Evolutionary conservation across 352 stramenopile genomes (phyloP), one percentile per base, ranked within the genome.

Genomic region (Blastocystis sp.): DNA sequence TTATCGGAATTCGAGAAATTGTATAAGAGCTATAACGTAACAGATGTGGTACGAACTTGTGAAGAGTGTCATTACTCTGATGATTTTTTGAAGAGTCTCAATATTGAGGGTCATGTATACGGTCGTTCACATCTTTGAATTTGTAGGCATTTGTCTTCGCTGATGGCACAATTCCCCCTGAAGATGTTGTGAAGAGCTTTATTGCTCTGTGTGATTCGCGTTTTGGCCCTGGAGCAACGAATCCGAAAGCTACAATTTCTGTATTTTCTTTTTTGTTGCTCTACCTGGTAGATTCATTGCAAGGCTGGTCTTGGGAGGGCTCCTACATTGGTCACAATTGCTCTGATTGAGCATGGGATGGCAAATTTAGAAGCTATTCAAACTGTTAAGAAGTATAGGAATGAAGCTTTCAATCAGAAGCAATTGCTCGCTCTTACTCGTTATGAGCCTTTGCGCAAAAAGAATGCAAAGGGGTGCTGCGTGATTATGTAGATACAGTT

Each of bases 221-320:
- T 37, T 88, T 88, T 45, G 77, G 66, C 34, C 62, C 62, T 43
- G 66, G 76, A 9, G 34, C 62, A 18, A 64, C 7, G 43, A 88
- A 88, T 53, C 77, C 62, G 47, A 88, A 88, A 53, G 77, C 62
- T 15, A 79, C 77, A n/a, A 88, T 88, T 41, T 76, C 77, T 7
- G 77, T 88, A 45, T 3, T 1, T 9, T 6, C 29, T 3, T 3
- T 53, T 53, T 8, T 47, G 13, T 2, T 13, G 47, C 61, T 45
- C 11, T 69, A 29, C 29, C 7, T 2, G 43, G 0, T 77, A 88
- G 77, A 79, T 88, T 88, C 77, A 88, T 55, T 88, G 77, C 66
- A 88, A 88, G 59, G 77, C 77, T 20, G 77, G 77, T 88, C 66
- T 88, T 39, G 77, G 77, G 5, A 23, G 77, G n/a, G 77, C 77